Evolutionary conservation across 164 flowering plant species (phyloP), one percentile per base, ranked within the genome.

Genomic region (Tetracentron sinense): DNA sequence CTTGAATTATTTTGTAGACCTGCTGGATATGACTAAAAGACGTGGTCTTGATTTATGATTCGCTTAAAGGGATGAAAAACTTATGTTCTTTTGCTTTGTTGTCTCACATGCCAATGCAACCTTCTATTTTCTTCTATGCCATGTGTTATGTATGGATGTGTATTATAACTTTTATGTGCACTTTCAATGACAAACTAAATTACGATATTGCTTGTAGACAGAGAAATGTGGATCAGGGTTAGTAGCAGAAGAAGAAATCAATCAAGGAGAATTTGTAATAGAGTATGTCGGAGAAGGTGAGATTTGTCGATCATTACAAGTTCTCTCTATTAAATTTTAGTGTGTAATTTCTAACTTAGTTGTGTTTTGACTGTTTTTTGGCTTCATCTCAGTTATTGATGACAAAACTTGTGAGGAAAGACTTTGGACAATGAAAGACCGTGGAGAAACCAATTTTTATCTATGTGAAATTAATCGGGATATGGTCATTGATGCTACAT

Each of bases 241-340:
- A 67, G 84, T 88, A 54, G 88, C 99, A n/a, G 95, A 84, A 68
- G 99, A 95, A 78, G 92, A 88, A 80, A 86, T 95, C 33, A 85
- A 81, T 67, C 75, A 52, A 22, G 94, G 97, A 73, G 99, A 92
- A 65, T 95, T 95, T 78, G 82, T 95, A 14, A 88, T 95, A 64
- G 99, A 95, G 70, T 95, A 95, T 80, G 99, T 95, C 23, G 99
- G 99, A 62, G 99, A 95, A 91, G 97, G 99, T 95, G 68, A 76
- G 14, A 27, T 27, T 68, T 42, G 46, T 21, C 30, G 57, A 25
- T 62, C 30, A 15, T 58, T 65, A 14, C 23, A 44, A 33, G 27
- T 20, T 58, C 25, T 46, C 35, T 3, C 23, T 19, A 33, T 22
- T 14, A 42, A 22, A 22, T 51, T 21, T 21, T 42, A 20, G 53